Base-by-base conservation (phyloP, 2,329 filamentous ascomycete genomes). In the Penicillium sp. region DNA sequence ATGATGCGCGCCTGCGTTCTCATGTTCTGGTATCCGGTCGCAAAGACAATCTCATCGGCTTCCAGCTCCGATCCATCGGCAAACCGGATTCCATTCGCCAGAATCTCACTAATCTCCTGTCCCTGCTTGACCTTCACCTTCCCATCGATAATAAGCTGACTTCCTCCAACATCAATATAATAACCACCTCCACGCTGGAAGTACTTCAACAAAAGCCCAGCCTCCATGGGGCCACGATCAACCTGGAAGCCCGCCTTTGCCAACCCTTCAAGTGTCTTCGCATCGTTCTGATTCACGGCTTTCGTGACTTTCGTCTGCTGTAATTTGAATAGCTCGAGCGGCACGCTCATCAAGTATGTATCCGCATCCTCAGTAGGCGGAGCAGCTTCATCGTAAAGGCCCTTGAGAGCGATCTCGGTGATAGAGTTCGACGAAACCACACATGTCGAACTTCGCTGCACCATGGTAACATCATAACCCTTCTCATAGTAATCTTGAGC, bases 101-200 rank as follows among this genome's bases (percentile, higher is more conserved):
- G 73, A 0, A 90, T 76, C 54, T 79, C 73, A 2, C 73, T 70
- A 10, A 89, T 82, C 41, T 86, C 83, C 31, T 84, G 80, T 0
- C 84, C 85, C 51, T 86, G 83, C 68, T 86, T 87, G 35, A 90
- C 77, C 64, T 84, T 84, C 69, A 90, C 83, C 68, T 84, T 85
- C 0, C 86, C 86, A 13, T 87, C 83, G 2, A 78, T 77, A 56
- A 90, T 87, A 24, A 89, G 77, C 64, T 83, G 73, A 0, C 82
- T 84, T 0, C 82, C 84, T 0, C 88, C 88, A 1, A 89, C 86
- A 58, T 90, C 85, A 59, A 90, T 87, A 71, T 90, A 90, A 67
- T 89, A 90, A 0, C 87, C 87, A 0, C 88, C 87, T 1, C 86
- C 86, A 2, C 84, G 80, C 62, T 86, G 84, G 60, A 87, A 79